Percentiles rank a stretch among this genome's conserved stretches.
Conservation (phyloP, 2,329 filamentous ascomycete species). For the Xylariaceae sp. region DNA sequence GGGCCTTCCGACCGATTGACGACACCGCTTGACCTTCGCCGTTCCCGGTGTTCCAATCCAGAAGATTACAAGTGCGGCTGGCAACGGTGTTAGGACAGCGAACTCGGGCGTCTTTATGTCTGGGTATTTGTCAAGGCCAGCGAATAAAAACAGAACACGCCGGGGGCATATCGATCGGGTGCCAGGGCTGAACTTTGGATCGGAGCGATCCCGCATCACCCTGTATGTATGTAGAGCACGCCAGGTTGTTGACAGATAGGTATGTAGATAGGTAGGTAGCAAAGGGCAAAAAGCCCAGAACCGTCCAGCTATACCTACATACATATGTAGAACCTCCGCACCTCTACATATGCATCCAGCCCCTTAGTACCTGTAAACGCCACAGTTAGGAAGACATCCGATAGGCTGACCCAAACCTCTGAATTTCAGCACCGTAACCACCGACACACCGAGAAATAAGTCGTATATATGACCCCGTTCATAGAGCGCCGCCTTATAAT, state of each 20-base stretch:
- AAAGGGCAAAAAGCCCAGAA: too few relatives aligned
- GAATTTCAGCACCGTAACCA: slow-evolving; percentile 2
- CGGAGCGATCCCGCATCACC: slow-evolving; percentile 17
- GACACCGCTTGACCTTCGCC: not conserved
- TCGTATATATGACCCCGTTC: too few relatives aligned
- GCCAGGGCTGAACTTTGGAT: slow-evolving; percentile 2
- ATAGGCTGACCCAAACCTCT: slow-evolving; percentile 15
- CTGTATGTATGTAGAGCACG: not conserved
- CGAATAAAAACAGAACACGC: slow-evolving; percentile 24
- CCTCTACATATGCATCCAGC: slow-evolving; percentile 16
- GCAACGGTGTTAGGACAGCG: not conserved
- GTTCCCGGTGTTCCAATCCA: too few relatives aligned
- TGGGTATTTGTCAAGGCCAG: slow-evolving; percentile 8
- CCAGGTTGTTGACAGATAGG: too few relatives aligned
- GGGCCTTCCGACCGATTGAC: not conserved
- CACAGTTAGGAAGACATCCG: slow-evolving; percentile 15
- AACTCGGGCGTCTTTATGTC: slow-evolving; percentile 2
- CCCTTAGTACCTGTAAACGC: slow-evolving; percentile 13
- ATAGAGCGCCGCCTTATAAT: not conserved
- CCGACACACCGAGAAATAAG: slow-evolving; percentile 11
- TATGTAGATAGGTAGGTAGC: too few relatives aligned
- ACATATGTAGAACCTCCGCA: not conserved
- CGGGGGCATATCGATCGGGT: not conserved
- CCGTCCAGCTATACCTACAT: too few relatives aligned
- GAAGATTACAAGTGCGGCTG: too few relatives aligned